Evolutionary conservation across 1,284 basidiomycete genomes (phyloP).

Genomic region (Schizophyllum commune): DNA sequence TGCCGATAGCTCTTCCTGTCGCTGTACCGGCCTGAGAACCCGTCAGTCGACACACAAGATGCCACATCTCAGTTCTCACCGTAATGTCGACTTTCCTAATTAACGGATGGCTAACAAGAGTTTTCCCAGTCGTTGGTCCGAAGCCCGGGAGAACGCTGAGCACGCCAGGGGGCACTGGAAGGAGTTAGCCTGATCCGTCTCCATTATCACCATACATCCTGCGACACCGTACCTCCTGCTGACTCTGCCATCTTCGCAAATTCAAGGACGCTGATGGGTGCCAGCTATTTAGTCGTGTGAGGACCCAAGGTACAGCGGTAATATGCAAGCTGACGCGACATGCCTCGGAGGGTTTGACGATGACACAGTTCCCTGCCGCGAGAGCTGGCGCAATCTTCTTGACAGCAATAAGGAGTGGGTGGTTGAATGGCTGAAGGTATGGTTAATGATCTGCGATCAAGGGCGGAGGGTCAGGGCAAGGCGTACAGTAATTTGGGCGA

Average conservation of each 20-base stretch:
- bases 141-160: constrained; percentile 67
- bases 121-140: constrained; percentile 54
- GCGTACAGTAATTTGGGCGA: constrained; percentile 72
- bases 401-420: constrained; percentile 73
- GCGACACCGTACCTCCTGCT: constrained; percentile 49
- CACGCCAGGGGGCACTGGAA: constrained; percentile 64
- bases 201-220: neutral
- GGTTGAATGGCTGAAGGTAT: constrained; percentile 64
- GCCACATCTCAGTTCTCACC: constrained; percentile 29
- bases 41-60: neutral
- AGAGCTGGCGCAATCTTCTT: constrained; percentile 84
- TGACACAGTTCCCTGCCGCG: constrained; percentile 76
- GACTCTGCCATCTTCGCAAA: constrained; percentile 57
- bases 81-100: constrained; percentile 79
- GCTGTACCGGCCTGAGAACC: constrained; percentile 62
- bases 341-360: constrained; percentile 79
- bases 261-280: constrained; percentile 72
- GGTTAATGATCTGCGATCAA: constrained; percentile 1
- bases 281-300: constrained; percentile 35
- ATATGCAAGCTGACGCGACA: constrained; percentile 2
- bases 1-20: constrained; percentile 64
- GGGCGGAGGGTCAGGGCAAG: neutral
- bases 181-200: neutral
- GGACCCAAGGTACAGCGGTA: constrained; percentile 3
- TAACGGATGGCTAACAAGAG: constrained; percentile 54